Evolutionary conservation across 305 asterid genomes (phyloP).

Genomic region (Coffea humblotiana): DNA sequence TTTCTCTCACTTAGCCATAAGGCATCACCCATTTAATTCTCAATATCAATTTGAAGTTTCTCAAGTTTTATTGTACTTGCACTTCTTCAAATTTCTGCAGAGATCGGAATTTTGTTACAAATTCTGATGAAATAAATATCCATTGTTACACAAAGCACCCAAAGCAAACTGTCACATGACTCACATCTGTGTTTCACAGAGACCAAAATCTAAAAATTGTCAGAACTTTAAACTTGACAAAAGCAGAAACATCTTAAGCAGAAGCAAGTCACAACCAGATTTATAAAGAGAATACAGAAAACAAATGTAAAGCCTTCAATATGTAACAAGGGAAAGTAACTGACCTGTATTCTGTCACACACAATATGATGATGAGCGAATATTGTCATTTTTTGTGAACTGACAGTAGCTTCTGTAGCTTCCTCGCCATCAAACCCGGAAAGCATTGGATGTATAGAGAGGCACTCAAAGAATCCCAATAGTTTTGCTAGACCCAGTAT

Average conservation of each 20-base stretch:
- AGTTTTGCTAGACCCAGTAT: slow-evolving; percentile 91
- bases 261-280: background rate
- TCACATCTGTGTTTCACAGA: background rate
- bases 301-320: background rate
- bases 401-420: slow-evolving; percentile 42
- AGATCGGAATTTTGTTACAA: background rate
- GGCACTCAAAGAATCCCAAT: slow-evolving; percentile 94
- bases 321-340: slow-evolving; percentile 15
- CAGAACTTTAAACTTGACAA: background rate
- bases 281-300: background rate
- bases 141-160: background rate
- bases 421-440: slow-evolving; percentile 60
- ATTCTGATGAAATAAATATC: background rate
- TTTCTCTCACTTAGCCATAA: background rate
- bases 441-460: slow-evolving; percentile 78
- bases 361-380: slow-evolving; percentile 96
- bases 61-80: background rate
- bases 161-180: background rate
- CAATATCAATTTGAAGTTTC: background rate
- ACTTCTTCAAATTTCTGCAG: background rate
- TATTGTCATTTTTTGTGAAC: slow-evolving; percentile 90
- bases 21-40: background rate
- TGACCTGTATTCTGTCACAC: slow-evolving; percentile 91
- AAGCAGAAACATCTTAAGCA: background rate
- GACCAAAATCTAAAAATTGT: background rate